Base-by-base conservation (phyloP, 805 yeast genomes). In the Candida gorgasii region DNA sequence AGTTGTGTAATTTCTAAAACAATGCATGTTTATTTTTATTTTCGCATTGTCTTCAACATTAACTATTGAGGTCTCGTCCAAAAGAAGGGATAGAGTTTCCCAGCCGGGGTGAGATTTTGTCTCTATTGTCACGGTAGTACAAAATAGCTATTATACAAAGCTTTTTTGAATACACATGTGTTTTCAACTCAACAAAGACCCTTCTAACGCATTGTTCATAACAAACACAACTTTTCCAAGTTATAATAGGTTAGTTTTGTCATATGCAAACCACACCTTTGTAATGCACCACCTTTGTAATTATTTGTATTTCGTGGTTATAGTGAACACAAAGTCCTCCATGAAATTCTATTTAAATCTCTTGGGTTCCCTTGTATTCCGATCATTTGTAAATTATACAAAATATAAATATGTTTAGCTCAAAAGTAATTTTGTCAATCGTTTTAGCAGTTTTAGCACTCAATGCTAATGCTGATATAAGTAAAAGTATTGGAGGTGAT, bases 361-460 rank as follows among this genome's bases (percentile, higher is more conserved):
- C n/a, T 11, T 7, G n/a, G n/a, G n/a, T 24, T 11, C n/a, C 7
- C 12, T 24, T 13, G 4, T 24, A 24, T 24, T 24, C 28, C 12
- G n/a, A 20, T 11, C 8, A 7, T 24, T 24, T 7, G 28, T 24
- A 24, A 24, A n/a, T n/a, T n/a, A n/a, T 22, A 22, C 6, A 22
- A 22, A 22, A 22, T 22, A 7, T 11, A 7, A 24, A 24, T 11
- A 58, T 53, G 59, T 42, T 56, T 38, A 46, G 51, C 11, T 49
- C 47, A 41, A 37, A 57, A 37, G 42, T 53, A 35, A 49, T 52
- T 16, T 29, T 56, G 23, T 30, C 56, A 31, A 47, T 54, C 36
- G 57, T 58, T 17, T 44, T 55, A 13, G 39, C 54, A 24, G 39
- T 37, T 34, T 35, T 36, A 29, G 40, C 22, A 36, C 50, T 39